Evolutionary conservation across 2,329 filamentous ascomycete genomes (phyloP).

Genomic region (Scytalidium lignicola): DNA sequence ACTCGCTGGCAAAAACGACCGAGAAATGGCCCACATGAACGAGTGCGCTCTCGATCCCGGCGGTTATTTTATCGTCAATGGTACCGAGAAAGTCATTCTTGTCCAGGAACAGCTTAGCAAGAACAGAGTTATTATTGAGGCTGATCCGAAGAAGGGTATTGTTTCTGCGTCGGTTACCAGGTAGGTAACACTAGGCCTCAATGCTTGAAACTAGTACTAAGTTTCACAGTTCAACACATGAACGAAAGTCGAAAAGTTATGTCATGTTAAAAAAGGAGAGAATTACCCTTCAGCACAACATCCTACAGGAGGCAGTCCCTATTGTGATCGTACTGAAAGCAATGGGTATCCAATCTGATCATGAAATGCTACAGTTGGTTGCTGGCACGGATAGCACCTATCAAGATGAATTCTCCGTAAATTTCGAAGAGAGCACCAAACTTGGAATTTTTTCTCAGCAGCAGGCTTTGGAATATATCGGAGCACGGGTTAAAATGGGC

Average conservation of each 20-base stretch:
- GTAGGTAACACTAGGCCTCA: slow-evolving; percentile 24
- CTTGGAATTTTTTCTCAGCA: slow-evolving; percentile 87
- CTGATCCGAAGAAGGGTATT: slow-evolving; percentile 83
- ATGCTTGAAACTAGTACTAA: slow-evolving; percentile 8
- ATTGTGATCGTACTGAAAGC: slow-evolving; percentile 92
- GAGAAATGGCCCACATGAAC: slow-evolving; percentile 85
- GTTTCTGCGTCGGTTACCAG: slow-evolving; percentile 91
- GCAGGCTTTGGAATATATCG: slow-evolving; percentile 90
- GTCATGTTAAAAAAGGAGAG: slow-evolving; percentile 91
- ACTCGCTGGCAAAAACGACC: slow-evolving; percentile 75
- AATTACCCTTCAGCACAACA: slow-evolving; percentile 87
- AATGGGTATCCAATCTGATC: slow-evolving; percentile 87
- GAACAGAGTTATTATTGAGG: slow-evolving; percentile 96
- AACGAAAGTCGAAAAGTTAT: slow-evolving; percentile 96
- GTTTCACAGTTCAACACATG: slow-evolving; percentile 76
- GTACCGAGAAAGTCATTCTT: slow-evolving; percentile 96
- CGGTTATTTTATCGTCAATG: slow-evolving; percentile 96
- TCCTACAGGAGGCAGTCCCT: slow-evolving; percentile 87
- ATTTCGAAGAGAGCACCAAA: slow-evolving; percentile 88
- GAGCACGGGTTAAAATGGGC: slow-evolving; percentile 81
- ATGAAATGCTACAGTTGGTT: slow-evolving; percentile 88
- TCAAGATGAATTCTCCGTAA: slow-evolving; percentile 91
- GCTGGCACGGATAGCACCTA: slow-evolving; percentile 83
- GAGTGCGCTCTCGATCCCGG: slow-evolving; percentile 95
- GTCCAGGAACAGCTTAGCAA: slow-evolving; percentile 99